Evolutionary conservation across 441 rosid genomes (phyloP).

Genomic region (Aleurites moluccanus): DNA sequence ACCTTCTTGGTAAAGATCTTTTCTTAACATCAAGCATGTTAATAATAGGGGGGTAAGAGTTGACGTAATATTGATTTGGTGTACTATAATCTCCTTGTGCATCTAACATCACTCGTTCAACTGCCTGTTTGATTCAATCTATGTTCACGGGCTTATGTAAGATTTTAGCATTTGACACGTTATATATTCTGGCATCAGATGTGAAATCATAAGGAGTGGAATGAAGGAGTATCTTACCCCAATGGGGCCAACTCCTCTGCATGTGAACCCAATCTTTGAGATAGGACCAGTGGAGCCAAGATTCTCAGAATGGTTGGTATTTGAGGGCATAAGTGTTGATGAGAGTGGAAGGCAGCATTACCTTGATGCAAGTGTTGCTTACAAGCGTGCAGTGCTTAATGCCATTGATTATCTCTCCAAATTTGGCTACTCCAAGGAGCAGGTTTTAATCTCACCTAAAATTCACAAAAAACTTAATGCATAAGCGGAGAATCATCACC

Average conservation of each 20-base stretch:
- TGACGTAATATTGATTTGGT: too few relatives aligned
- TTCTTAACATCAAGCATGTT: too few relatives aligned
- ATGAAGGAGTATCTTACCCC: conserved; percentile 96
- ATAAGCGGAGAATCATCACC: too few relatives aligned
- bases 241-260: conserved; percentile 93
- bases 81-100: too few relatives aligned
- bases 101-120: too few relatives aligned
- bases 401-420: conserved; percentile 91
- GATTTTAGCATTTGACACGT: background rate
- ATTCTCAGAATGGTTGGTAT: conserved; percentile 94
- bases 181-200: conserved; percentile 39
- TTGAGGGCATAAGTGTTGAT: conserved; percentile 91
- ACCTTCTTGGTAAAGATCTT: too few relatives aligned
- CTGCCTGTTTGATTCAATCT: background rate
- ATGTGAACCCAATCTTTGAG: conserved; percentile 87
- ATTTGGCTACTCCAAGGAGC: conserved; percentile 85
- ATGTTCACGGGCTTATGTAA: background rate
- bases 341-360: conserved; percentile 86
- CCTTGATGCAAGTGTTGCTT: conserved; percentile 84
- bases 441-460: conserved; percentile 41
- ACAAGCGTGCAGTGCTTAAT: conserved; percentile 85
- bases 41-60: too few relatives aligned
- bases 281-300: conserved; percentile 93
- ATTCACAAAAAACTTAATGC: background rate
- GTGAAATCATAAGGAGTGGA: conserved; percentile 81